Conservation (phyloP, 345 rosid genomes). For the Atalantia buxifolia region DNA sequence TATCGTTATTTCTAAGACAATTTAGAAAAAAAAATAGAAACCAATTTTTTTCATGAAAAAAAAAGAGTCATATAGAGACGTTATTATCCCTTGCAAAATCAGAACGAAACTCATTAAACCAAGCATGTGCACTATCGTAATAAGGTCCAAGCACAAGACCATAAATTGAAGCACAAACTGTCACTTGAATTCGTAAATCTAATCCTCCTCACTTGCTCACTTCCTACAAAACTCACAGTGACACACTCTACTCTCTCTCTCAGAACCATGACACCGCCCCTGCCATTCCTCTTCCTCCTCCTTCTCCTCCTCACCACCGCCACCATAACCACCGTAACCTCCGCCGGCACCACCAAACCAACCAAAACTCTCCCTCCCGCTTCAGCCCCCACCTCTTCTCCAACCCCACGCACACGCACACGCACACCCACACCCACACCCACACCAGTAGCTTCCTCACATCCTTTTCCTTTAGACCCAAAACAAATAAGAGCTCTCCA, state of each 20-base stretch:
- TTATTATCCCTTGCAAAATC: too few species aligned
- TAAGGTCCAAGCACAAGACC: slow-evolving; percentile 11
- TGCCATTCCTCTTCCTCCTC: slow-evolving; percentile 3
- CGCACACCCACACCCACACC: not conserved
- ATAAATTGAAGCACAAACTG: slow-evolving; percentile 16
- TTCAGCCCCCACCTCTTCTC: slow-evolving; percentile 22
- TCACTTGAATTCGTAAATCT: slow-evolving; percentile 2
- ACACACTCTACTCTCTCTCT: slow-evolving; percentile 17
- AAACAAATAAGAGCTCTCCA: slow-evolving; percentile 71
- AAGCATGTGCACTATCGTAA: slow-evolving; percentile 8
- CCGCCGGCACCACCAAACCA: not conserved
- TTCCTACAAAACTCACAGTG: not conserved
- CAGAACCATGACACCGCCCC: slow-evolving; percentile 39
- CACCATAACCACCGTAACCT: not conserved
- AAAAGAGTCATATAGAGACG: accelerated
- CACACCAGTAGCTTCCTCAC: slow-evolving; percentile 24
- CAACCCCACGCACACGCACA: not conserved
- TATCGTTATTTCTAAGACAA: too few species aligned
- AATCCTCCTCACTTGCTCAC: not conserved
- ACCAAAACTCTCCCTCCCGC: slow-evolving; percentile 22
- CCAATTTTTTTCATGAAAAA: too few species aligned
- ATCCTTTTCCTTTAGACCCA: slow-evolving; percentile 63
- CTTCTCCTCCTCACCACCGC: not conserved
- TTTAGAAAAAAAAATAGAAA: too few species aligned
- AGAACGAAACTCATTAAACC: not conserved